These are phyloP conservation scores for Raffaelea albimanens DNA, from an alignment of 2,329 filamentous ascomycete species.

Conservation along the genomic window DNA sequence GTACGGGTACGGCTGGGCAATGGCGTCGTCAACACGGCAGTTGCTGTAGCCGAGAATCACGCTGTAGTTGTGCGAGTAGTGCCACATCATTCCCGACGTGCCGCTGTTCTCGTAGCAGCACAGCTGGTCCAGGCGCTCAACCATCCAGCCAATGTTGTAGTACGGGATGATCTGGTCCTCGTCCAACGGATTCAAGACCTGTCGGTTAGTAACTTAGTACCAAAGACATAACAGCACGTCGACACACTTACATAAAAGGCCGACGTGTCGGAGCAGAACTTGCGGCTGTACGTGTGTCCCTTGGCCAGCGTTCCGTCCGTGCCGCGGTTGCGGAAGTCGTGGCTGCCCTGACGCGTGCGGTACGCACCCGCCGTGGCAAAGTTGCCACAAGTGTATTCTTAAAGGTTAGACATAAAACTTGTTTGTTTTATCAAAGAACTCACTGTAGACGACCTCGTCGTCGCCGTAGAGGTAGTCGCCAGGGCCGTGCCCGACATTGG, in stretches of 20 bases:
- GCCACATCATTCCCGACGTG: constrained; percentile 9
- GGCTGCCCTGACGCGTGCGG: background rate
- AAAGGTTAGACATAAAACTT: background rate
- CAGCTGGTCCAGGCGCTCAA: constrained; percentile 5
- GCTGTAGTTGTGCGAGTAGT: constrained; percentile 5
- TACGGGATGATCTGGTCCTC: constrained; percentile 2
- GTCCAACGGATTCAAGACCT: constrained; percentile 8
- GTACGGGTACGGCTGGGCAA: constrained; percentile 3
- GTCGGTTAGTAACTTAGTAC: background rate
- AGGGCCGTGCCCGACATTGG: background rate
- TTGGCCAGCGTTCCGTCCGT: background rate
- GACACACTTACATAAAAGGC: background rate
- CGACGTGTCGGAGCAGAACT: constrained; percentile 10
- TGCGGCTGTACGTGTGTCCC: constrained; percentile 2
- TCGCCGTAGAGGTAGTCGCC: constrained; percentile 5
- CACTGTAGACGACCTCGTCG: constrained; percentile 1
- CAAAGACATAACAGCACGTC: background rate
- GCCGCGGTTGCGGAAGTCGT: constrained; percentile 5
- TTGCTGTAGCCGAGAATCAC: constrained; percentile 9
- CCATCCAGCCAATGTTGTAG: constrained; percentile 10
- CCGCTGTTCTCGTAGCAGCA: constrained; percentile 8
- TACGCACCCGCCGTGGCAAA: constrained; percentile 2
- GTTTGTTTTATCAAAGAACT: background rate
- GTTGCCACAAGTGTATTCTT: constrained; percentile 5
- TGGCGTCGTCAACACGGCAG: constrained; percentile 1